Evolutionary conservation across 1,284 basidiomycete species (phyloP).

Genomic region (Boletus holoroseus): DNA sequence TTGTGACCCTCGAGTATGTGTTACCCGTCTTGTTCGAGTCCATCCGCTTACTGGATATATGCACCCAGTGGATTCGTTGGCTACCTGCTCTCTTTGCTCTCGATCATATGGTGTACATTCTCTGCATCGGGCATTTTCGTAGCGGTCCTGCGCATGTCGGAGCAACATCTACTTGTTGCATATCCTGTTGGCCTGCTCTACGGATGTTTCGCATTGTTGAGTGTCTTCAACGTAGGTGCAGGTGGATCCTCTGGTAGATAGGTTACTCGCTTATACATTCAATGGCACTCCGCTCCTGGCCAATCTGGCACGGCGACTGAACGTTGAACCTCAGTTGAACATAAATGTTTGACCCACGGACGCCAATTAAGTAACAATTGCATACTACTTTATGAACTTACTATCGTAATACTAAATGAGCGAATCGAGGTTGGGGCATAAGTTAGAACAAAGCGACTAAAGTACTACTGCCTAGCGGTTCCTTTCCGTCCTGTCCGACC

Average conservation of each 20-base stretch:
- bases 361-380: background rate
- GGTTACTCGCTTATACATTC: conserved; percentile 9
- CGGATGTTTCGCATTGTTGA: conserved; percentile 86
- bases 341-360: background rate
- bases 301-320: background rate
- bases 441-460: background rate
- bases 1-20: conserved; percentile 83
- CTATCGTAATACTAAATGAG: background rate
- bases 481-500: conserved; percentile 17
- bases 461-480: background rate
- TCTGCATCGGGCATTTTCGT: conserved; percentile 93
- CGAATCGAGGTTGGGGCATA: background rate
- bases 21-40: background rate
- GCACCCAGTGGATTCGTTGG: conserved; percentile 67
- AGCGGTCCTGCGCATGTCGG: conserved; percentile 87
- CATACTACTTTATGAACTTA: background rate
- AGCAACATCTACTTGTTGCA: conserved; percentile 87
- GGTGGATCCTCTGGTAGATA: conserved; percentile 29
- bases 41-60: conserved; percentile 12
- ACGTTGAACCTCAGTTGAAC: background rate
- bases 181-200: conserved; percentile 91
- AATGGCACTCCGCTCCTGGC: conserved; percentile 2
- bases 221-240: conserved; percentile 65
- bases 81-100: conserved; percentile 74
- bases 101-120: conserved; percentile 93